These are phyloP conservation scores for Aspergillus bertholletiae DNA, from an alignment of 495 filamentous ascomycete species.

Conservation along the genomic window DNA sequence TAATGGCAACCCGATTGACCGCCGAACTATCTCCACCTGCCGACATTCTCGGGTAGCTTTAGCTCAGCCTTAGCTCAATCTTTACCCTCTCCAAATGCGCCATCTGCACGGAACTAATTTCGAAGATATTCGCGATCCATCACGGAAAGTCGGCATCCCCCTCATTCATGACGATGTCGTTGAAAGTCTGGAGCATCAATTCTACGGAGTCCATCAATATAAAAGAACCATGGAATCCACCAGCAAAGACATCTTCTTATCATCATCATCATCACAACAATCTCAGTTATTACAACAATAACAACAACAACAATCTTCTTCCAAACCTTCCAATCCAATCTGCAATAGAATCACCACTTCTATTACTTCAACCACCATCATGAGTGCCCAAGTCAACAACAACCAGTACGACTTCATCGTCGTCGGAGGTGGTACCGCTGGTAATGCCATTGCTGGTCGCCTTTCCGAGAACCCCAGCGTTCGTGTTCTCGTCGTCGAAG, in stretches of 20 bases:
- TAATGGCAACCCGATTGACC: too few relatives aligned
- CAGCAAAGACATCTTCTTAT: not conserved
- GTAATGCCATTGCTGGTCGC: conserved; percentile 54
- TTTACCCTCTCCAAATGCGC: too few relatives aligned
- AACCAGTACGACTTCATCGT: conserved; percentile 37
- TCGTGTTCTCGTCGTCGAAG: conserved; percentile 53
- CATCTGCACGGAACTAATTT: too few relatives aligned
- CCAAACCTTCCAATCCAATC: not conserved
- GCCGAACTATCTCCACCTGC: too few relatives aligned
- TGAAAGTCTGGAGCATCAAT: not conserved
- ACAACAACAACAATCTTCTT: not conserved
- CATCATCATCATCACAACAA: not conserved
- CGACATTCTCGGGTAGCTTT: too few relatives aligned
- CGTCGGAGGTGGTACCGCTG: conserved; percentile 57
- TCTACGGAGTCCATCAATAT: not conserved
- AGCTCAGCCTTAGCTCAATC: too few relatives aligned
- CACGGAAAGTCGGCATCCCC: not conserved
- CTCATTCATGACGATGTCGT: not conserved
- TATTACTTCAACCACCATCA: conserved; percentile 6
- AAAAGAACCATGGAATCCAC: not conserved
- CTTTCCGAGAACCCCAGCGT: conserved; percentile 53
- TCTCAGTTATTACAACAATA: not conserved
- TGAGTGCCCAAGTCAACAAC: conserved; percentile 24
- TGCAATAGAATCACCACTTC: not conserved
- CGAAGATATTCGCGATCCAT: too few relatives aligned